Evolutionary conservation across 75 land plant genomes (phyloP), one percentile per base, ranked within the genome.

Genomic region (Selaginella moellendorffii): DNA sequence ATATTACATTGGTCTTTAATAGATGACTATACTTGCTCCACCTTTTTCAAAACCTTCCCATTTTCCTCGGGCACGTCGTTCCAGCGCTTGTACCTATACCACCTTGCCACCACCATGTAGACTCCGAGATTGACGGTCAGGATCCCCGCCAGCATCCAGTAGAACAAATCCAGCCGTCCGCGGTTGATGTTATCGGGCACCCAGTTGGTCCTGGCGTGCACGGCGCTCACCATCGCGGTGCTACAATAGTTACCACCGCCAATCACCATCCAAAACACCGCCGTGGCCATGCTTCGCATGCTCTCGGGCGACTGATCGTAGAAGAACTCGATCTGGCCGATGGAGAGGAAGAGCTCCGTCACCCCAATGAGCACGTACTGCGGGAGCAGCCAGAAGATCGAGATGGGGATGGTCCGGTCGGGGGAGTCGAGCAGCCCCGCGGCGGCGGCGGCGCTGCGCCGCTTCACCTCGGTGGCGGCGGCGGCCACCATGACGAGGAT

Each of bases 321-420:
- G 80, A 86, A 86, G 14, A 90, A 90, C 63, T 90, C 96, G 53
- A 90, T 54, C 66, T 83, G 84, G 17, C 90, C 87, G 0, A 83
- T 86, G 58, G 80, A 83, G 76, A 78, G 79, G 53, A 85, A 86
- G n/a, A n/a, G n/a, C 60, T 87, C 91, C 0, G 80, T 83, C 1
- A 87, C 53, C 0, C 95, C 95, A 20, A 83, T 81, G 0, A 95
- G 77, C 24, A 86, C 56, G 64, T 86, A 90, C 65, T 90, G 99
- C 0, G 97, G 97, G 0, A 83, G 66, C 2, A 95, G 69, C 99
- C 97, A 95, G 68, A 95, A 86, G 54, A 89, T 85, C 27, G 82
- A 78, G 2, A 91, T 20, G 78, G 80, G 54, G 71, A 67, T 23
- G 28, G 74, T 71, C 2, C 28, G 70, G 0, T 19, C 8, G 53